A percentile compares a stretch with the other conserved stretches of the same genome.
phyloP scores from a whole-genome alignment of 2,329 filamentous ascomycete genomes.

The Phialophora macrospora region DNA sequence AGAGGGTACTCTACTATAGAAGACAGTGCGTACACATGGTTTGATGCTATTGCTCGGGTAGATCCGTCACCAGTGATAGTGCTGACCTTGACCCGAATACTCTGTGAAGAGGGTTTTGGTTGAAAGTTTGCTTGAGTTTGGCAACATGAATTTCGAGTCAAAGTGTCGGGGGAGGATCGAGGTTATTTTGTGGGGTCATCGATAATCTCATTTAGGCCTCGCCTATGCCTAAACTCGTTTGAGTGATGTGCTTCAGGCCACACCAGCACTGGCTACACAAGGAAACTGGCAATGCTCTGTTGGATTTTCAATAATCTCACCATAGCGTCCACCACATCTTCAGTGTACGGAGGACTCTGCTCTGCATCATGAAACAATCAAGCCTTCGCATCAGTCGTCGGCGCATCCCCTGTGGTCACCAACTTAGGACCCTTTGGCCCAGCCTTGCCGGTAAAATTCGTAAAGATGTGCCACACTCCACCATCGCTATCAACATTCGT shows the following conservation, averaged over 20 bases:
- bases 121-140: not conserved
- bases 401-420: conserved; percentile 14
- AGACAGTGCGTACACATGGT: not conserved
- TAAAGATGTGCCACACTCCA: conserved; percentile 14
- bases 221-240: not conserved
- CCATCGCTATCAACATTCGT: conserved; percentile 1
- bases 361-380: not conserved
- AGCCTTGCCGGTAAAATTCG: conserved; percentile 14
- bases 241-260: not conserved
- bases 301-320: not conserved
- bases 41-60: not conserved
- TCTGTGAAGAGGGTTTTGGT: not conserved
- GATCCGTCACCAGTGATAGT: not conserved
- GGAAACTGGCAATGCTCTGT: not conserved
- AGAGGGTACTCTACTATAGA: not conserved
- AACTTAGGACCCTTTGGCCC: conserved; percentile 11
- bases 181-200: not conserved
- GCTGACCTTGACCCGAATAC: not conserved
- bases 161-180: not conserved
- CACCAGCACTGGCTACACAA: not conserved
- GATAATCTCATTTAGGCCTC: no score
- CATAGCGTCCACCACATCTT: not conserved
- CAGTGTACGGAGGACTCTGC: not conserved
- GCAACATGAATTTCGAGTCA: not conserved
- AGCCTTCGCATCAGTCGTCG: conserved; percentile 17